Evolutionary conservation across 2,329 filamentous ascomycete species (phyloP).

Genomic region (Neoscytalidium dimidiatum): DNA sequence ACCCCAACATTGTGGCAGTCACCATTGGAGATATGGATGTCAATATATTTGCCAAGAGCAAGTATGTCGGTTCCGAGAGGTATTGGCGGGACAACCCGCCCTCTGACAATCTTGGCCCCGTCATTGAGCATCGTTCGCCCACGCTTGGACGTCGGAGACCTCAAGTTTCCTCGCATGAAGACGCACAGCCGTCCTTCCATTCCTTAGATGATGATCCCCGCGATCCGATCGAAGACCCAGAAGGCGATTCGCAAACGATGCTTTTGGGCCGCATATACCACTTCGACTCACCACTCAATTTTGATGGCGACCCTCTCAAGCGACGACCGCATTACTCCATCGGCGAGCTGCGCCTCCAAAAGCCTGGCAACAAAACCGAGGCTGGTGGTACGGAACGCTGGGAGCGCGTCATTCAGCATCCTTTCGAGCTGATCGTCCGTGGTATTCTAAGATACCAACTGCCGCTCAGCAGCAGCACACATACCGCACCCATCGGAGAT

Average conservation of each 20-base stretch:
- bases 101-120: slow-evolving; percentile 14
- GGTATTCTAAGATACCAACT: slow-evolving; percentile 84
- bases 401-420: slow-evolving; percentile 86
- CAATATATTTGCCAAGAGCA: slow-evolving; percentile 92
- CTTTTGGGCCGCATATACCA: slow-evolving; percentile 84
- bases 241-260: slow-evolving; percentile 74
- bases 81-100: slow-evolving; percentile 43
- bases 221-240: slow-evolving; percentile 65
- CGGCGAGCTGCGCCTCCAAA: slow-evolving; percentile 78
- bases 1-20: slow-evolving; percentile 90
- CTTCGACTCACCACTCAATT: slow-evolving; percentile 85
- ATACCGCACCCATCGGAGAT: slow-evolving; percentile 53
- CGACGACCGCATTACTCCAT: slow-evolving; percentile 70
- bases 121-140: not conserved
- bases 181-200: not conserved
- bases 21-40: slow-evolving; percentile 84
- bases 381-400: slow-evolving; percentile 80
- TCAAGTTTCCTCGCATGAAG: not conserved
- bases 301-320: slow-evolving; percentile 87
- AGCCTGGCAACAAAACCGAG: slow-evolving; percentile 86
- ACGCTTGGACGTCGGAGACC: not conserved
- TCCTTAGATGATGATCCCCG: slow-evolving; percentile 55
- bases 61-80: slow-evolving; percentile 69
- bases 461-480: slow-evolving; percentile 57
- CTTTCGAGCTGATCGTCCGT: slow-evolving; percentile 90